Evolutionary conservation across 176 grass and related monocot species (phyloP).

Genomic region (Bromus sterilis): DNA sequence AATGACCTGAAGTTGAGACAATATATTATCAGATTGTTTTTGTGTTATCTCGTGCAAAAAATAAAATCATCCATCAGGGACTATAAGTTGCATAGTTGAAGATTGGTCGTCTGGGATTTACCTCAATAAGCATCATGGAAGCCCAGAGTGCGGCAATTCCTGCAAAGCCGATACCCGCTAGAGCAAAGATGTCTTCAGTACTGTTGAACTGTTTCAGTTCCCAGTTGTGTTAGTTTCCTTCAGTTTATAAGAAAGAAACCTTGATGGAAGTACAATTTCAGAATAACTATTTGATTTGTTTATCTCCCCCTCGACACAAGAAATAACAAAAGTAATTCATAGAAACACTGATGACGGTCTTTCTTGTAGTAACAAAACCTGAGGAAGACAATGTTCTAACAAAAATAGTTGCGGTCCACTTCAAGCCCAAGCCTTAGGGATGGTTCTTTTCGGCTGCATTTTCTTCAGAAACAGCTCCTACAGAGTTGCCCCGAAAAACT

Average conservation of each 20-base stretch:
- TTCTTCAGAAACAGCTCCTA: no score
- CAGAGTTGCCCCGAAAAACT: no score
- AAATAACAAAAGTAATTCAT: not conserved
- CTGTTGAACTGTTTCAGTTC: conserved; percentile 42
- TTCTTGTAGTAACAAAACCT: not conserved
- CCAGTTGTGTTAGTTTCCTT: not conserved
- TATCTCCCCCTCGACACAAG: not conserved
- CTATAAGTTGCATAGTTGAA: not conserved
- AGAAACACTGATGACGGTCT: not conserved
- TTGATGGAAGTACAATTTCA: not conserved
- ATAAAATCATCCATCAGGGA: not conserved
- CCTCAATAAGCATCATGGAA: conserved; percentile 52
- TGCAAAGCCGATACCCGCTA: conserved; percentile 77
- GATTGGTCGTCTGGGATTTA: conserved; percentile 8
- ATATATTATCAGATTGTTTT: not conserved
- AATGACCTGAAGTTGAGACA: conserved; percentile 42
- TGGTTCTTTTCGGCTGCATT: no score
- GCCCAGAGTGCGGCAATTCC: conserved; percentile 70
- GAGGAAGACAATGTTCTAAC: not conserved
- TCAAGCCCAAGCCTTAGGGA: not conserved
- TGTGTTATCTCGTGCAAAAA: not conserved
- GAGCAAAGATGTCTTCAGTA: conserved; percentile 70
- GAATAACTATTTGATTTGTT: not conserved
- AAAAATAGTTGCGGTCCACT: not conserved
- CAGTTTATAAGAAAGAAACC: not conserved